Conservation (phyloP, 140 eudicot genomes). For the Bidens hawaiensis region DNA sequence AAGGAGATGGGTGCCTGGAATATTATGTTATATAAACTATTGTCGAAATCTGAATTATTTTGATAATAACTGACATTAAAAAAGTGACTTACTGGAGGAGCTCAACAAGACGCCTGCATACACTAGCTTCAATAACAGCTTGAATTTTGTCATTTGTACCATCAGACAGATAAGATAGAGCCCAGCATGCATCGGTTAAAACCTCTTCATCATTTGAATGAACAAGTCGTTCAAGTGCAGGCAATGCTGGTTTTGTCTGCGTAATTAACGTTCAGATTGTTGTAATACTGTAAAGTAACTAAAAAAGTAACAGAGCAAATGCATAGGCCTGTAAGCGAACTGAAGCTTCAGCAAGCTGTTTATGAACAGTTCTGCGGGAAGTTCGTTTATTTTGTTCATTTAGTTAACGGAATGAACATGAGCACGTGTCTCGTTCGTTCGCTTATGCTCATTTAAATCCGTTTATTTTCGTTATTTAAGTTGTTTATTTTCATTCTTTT, state of each 20-base stretch:
- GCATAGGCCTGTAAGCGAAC: too few species aligned
- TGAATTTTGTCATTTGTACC: slow-evolving; percentile 93
- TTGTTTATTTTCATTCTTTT: too few species aligned
- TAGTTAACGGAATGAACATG: too few species aligned
- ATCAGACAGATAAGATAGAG: slow-evolving; percentile 87
- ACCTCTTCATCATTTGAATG: slow-evolving; percentile 90
- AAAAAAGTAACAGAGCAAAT: not conserved
- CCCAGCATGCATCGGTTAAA: slow-evolving; percentile 95
- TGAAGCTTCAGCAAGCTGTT: too few species aligned
- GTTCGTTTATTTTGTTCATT: too few species aligned
- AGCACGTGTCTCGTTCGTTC: too few species aligned
- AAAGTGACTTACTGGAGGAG: slow-evolving; percentile 67
- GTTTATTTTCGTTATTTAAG: too few species aligned
- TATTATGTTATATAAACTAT: not conserved
- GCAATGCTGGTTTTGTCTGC: slow-evolving; percentile 82
- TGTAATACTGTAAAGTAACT: not conserved
- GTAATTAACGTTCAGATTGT: not conserved
- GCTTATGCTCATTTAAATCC: too few species aligned
- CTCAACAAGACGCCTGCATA: slow-evolving; percentile 81
- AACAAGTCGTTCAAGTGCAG: slow-evolving; percentile 77
- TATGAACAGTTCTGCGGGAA: too few species aligned
- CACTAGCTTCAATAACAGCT: slow-evolving; percentile 88
- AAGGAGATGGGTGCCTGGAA: slow-evolving; percentile 91
- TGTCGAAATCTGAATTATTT: not conserved
- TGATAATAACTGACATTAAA: not conserved